phyloP scores from a whole-genome alignment of 495 filamentous ascomycete genomes.

The Aspergillus carlsbadensis region DNA sequence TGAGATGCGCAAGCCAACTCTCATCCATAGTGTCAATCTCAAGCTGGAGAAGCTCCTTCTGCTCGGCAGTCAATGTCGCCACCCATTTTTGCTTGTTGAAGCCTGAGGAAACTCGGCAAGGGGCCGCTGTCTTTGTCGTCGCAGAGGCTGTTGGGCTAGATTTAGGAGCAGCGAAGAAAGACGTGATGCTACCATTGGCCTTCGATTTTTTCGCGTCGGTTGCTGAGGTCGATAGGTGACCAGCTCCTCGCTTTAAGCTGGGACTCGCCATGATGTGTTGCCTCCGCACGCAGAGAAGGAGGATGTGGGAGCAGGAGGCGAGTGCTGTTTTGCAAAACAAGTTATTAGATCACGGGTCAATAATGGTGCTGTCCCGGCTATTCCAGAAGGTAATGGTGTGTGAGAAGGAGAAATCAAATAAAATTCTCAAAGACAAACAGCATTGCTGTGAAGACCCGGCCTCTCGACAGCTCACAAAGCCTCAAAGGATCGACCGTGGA shows the following conservation, averaged over 20 bases:
- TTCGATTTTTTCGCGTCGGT: conserved; percentile 64
- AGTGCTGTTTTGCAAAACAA: too few relatives aligned
- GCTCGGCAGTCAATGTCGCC: conserved; percentile 71
- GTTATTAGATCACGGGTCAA: neutral
- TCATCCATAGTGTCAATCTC: conserved; percentile 91
- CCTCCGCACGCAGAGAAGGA: neutral
- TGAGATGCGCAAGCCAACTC: conserved; percentile 84
- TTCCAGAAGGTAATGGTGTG: too few relatives aligned
- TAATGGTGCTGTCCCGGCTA: too few relatives aligned
- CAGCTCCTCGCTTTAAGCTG: conserved; percentile 36
- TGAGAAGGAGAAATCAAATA: too few relatives aligned
- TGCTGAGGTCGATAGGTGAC: conserved; percentile 27
- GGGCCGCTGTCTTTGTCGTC: conserved; percentile 12
- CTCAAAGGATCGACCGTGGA: neutral
- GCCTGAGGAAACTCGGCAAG: conserved; percentile 41
- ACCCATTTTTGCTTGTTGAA: conserved; percentile 92
- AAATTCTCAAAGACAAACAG: too few relatives aligned
- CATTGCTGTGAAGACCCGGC: neutral
- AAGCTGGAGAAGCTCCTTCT: conserved; percentile 75
- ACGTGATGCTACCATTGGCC: conserved; percentile 59
- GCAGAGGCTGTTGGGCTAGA: conserved; percentile 28
- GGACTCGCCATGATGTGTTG: conserved; percentile 28
- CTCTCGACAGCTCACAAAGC: neutral
- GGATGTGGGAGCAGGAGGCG: neutral
- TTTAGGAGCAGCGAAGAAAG: conserved; percentile 62